A percentile compares a stretch with the other conserved stretches of the same genome.
phyloP scores from a whole-genome alignment of 2,329 filamentous ascomycete genomes.

The Aspergillus sojae region DNA sequence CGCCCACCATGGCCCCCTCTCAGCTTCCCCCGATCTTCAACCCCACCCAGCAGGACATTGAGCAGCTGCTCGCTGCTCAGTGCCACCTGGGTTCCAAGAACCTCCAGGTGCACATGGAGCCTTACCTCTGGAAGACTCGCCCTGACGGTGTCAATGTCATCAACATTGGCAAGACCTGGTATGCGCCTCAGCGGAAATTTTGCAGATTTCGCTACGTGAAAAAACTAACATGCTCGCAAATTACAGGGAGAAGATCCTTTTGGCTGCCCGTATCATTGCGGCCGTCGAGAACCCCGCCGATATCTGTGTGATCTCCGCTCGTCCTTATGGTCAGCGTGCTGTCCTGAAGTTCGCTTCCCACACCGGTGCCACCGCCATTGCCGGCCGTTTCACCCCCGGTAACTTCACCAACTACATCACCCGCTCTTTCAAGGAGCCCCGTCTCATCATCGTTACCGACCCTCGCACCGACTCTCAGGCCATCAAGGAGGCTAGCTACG shows the following conservation, averaged over 20 bases:
- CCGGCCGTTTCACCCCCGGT: constrained; percentile 99
- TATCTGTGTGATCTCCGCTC: constrained; percentile 98
- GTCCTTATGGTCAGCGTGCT: constrained; percentile 98
- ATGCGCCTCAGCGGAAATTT: constrained; percentile 42
- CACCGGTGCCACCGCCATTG: constrained; percentile 97
- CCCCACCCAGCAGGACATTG: constrained; percentile 96
- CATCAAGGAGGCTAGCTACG: constrained; percentile 99
- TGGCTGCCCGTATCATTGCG: constrained; percentile 97
- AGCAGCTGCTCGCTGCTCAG: constrained; percentile 98
- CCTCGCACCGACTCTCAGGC: constrained; percentile 99
- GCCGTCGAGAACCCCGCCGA: constrained; percentile 99
- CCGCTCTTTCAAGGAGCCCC: constrained; percentile 99
- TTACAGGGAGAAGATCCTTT: constrained; percentile 96
- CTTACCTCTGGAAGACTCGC: constrained; percentile 99
- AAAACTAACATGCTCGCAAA: constrained; percentile 23
- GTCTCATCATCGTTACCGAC: constrained; percentile 98
- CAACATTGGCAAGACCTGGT: constrained; percentile 99
- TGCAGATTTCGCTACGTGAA: neutral
- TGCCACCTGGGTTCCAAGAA: constrained; percentile 98
- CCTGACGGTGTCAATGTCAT: constrained; percentile 97
- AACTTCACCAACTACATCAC: constrained; percentile 99
- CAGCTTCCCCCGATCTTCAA: constrained; percentile 96
- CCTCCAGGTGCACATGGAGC: constrained; percentile 98
- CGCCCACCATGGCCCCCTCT: constrained; percentile 86
- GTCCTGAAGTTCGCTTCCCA: constrained; percentile 99